A percentile compares a stretch with the other conserved stretches of the same genome.
phyloP scores from a whole-genome alignment of 768 basidiomycete genomes.

The Boletellus ananas region DNA sequence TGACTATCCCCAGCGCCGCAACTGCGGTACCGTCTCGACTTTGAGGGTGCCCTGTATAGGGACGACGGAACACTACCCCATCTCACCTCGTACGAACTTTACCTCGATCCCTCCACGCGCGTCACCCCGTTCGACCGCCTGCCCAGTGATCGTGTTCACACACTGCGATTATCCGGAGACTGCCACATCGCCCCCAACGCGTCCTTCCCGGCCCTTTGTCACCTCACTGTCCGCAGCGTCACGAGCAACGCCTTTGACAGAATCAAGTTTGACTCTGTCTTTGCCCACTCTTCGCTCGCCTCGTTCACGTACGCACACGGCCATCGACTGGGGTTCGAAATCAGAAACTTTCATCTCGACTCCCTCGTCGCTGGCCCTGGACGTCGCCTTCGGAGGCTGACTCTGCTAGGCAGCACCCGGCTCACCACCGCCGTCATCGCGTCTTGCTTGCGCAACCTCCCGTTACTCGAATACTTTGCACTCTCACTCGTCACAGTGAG shows the following conservation, averaged over 20 bases:
- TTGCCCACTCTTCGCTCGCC: conserved; percentile 30
- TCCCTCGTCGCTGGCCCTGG: conserved; percentile 24
- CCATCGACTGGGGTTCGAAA: conserved; percentile 34
- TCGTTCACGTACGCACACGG: conserved; percentile 35
- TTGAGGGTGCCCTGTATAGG: conserved; percentile 36
- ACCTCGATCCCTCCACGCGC: conserved; percentile 29
- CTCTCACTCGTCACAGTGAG: conserved; percentile 34
- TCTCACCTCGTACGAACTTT: conserved; percentile 33
- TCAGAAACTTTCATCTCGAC: conserved; percentile 33
- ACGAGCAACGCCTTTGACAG: conserved; percentile 36
- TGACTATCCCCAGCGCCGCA: conserved; percentile 17
- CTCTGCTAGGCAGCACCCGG: conserved; percentile 34
- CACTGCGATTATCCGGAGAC: conserved; percentile 36
- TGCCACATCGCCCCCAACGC: conserved; percentile 18
- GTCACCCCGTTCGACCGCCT: conserved; percentile 29
- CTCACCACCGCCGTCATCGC: conserved; percentile 30
- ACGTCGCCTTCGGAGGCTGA: conserved; percentile 28
- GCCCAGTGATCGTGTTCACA: conserved; percentile 19
- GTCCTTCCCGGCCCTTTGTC: conserved; percentile 18
- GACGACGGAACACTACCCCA: neutral
- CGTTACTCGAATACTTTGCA: conserved; percentile 33
- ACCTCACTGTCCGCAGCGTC: conserved; percentile 31
- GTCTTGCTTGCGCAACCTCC: conserved; percentile 26
- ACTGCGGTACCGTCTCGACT: conserved; percentile 24
- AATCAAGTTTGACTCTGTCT: conserved; percentile 23